Percentiles rank a stretch among this genome's conserved stretches.
Evolutionary conservation across 2,329 filamentous ascomycete species (phyloP).

Genomic region (Sordariomycetes sp.): DNA sequence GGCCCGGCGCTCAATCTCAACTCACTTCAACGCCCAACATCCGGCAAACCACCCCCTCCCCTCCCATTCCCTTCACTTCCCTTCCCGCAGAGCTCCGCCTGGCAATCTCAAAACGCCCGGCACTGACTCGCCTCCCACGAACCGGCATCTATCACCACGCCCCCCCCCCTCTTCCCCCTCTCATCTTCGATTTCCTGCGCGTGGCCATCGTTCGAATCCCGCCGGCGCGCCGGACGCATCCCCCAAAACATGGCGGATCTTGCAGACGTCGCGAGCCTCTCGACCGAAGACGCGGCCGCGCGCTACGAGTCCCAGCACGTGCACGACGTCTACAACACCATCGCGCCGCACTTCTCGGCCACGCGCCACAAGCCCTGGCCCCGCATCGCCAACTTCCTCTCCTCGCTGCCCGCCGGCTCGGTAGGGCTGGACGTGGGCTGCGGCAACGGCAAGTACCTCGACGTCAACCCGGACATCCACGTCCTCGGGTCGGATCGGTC

Average conservation of each 20-base stretch:
- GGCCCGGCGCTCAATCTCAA: neutral
- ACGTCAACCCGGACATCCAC: constrained; percentile 67
- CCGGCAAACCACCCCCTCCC: neutral
- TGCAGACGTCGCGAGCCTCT: no score
- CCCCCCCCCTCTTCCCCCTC: no score
- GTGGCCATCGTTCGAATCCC: no score
- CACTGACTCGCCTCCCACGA: no score
- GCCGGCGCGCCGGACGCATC: no score
- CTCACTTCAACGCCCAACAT: neutral
- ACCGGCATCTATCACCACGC: no score
- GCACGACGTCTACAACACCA: constrained; percentile 83
- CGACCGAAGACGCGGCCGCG: constrained; percentile 23
- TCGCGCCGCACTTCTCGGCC: constrained; percentile 75
- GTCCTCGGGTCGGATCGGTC: constrained; percentile 82
- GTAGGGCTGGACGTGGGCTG: constrained; percentile 88
- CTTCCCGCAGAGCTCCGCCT: no score
- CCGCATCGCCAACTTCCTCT: constrained; percentile 72
- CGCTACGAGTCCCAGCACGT: constrained; percentile 81
- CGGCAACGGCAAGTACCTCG: constrained; percentile 92
- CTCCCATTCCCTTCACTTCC: no score
- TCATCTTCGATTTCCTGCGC: no score
- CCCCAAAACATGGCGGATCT: no score
- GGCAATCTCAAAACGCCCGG: no score
- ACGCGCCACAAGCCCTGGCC: constrained; percentile 86
- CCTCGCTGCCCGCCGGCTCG: constrained; percentile 54